phyloP scores from a whole-genome alignment of 2,329 filamentous ascomycete species.

The Rhytidhysteron rufulum region DNA sequence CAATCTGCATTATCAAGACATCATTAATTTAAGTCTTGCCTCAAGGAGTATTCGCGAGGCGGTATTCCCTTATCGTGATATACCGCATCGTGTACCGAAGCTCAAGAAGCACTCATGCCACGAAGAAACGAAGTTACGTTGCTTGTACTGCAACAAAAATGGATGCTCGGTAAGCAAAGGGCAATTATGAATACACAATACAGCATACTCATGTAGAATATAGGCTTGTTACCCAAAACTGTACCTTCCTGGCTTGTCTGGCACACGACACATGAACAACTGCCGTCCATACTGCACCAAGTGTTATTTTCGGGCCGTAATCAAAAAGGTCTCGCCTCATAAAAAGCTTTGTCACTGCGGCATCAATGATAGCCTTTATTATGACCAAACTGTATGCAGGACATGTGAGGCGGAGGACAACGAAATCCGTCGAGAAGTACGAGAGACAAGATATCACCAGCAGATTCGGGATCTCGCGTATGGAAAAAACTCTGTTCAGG shows the following conservation, averaged over 20 bases:
- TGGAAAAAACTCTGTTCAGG: not conserved
- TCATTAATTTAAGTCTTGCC: constrained; percentile 14
- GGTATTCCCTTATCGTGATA: constrained; percentile 13
- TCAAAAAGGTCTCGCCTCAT: not conserved
- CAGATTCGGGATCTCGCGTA: constrained; percentile 11
- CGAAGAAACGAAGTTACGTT: constrained; percentile 5
- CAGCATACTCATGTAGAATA: not conserved
- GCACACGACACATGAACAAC: constrained; percentile 9
- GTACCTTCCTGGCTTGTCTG: constrained; percentile 10
- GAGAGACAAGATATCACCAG: constrained; percentile 11
- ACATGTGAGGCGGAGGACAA: constrained; percentile 5
- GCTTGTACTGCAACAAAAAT: constrained; percentile 17
- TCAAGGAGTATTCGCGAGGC: constrained; percentile 12
- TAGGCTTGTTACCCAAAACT: no score
- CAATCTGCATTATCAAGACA: constrained; percentile 14
- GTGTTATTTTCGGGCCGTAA: constrained; percentile 12
- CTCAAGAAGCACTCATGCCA: constrained; percentile 10
- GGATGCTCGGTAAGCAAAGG: constrained; percentile 10
- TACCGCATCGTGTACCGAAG: constrained; percentile 13
- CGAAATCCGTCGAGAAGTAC: constrained; percentile 2
- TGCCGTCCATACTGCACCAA: constrained; percentile 13
- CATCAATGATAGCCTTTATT: constrained; percentile 3
- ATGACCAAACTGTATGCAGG: constrained; percentile 10
- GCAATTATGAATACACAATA: not conserved
- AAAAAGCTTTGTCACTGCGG: constrained; percentile 11